phyloP scores from a whole-genome alignment of 78 protist genomes.

The Protostelium mycophagum region DNA sequence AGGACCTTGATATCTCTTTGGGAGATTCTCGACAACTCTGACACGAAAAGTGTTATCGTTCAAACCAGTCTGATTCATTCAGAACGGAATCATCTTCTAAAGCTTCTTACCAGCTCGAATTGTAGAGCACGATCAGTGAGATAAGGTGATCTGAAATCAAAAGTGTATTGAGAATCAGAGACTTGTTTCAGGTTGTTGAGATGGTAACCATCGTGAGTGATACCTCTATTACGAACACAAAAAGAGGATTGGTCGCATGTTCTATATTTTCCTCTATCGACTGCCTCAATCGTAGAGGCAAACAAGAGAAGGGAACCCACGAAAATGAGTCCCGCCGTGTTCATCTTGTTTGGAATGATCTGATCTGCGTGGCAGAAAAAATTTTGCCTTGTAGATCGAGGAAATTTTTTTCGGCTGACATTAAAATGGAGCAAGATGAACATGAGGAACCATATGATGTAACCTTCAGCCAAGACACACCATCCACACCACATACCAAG shows the following conservation, averaged over 20 bases:
- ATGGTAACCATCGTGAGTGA: neutral
- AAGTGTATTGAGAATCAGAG: neutral
- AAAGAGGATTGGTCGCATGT: conserved; percentile 48
- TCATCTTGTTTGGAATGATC: no score
- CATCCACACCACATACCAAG: no score
- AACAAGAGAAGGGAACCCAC: no score
- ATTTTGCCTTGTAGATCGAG: no score
- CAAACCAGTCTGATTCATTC: conserved; percentile 7
- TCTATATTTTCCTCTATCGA: conserved; percentile 46
- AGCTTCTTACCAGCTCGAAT: neutral
- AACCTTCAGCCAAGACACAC: no score
- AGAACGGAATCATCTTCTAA: neutral
- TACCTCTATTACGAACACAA: conserved; percentile 26
- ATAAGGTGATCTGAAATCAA: neutral
- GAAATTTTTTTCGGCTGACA: no score
- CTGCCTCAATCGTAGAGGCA: conserved; percentile 34
- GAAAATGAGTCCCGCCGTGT: no score
- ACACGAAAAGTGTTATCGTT: conserved; percentile 5
- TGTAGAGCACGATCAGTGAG: neutral
- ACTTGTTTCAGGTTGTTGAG: neutral
- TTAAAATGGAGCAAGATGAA: no score
- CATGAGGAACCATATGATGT: no score
- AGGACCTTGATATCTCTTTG: neutral
- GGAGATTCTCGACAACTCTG: neutral
- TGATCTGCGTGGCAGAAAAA: no score